Conservation (phyloP, 2,329 filamentous ascomycete genomes). For the Lecanicillium sp. region DNA sequence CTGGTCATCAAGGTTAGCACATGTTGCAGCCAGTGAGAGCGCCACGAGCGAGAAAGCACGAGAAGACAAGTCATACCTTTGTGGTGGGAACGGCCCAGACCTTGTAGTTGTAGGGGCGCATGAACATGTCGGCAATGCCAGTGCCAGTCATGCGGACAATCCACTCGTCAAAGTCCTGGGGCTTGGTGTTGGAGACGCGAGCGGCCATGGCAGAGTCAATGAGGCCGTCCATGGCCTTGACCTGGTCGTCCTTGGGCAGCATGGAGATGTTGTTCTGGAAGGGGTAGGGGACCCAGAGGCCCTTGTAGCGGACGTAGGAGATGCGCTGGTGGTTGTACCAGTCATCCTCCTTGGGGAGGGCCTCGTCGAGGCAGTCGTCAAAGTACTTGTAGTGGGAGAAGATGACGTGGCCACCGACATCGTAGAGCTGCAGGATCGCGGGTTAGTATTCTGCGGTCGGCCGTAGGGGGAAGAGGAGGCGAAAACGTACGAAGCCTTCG, state of each 20-base stretch:
- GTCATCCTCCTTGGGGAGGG: conserved; percentile 85
- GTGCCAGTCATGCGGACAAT: conserved; percentile 86
- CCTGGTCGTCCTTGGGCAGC: conserved; percentile 94
- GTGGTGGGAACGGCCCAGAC: conserved; percentile 98
- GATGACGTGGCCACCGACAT: conserved; percentile 96
- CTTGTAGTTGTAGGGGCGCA: conserved; percentile 99
- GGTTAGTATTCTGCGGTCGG: conserved; percentile 3
- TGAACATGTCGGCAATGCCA: conserved; percentile 91
- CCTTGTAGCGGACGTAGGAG: conserved; percentile 97
- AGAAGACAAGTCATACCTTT: conserved; percentile 54
- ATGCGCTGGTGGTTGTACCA: conserved; percentile 98
- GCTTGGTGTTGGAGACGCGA: conserved; percentile 83
- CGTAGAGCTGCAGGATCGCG: conserved; percentile 66
- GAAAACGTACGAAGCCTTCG: conserved; percentile 84
- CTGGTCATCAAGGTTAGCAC: conserved; percentile 35
- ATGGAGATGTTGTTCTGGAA: conserved; percentile 99
- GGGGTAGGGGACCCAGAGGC: conserved; percentile 94
- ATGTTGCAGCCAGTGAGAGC: background rate
- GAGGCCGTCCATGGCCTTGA: conserved; percentile 87
- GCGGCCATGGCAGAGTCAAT: conserved; percentile 88
- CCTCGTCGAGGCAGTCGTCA: conserved; percentile 97
- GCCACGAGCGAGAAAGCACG: background rate
- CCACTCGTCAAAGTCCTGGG: conserved; percentile 97
- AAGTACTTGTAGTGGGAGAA: conserved; percentile 99
- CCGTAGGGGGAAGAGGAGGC: conserved; percentile 10